Evolutionary conservation across 768 basidiomycete species (phyloP).

Genomic region (Mycena crocata): DNA sequence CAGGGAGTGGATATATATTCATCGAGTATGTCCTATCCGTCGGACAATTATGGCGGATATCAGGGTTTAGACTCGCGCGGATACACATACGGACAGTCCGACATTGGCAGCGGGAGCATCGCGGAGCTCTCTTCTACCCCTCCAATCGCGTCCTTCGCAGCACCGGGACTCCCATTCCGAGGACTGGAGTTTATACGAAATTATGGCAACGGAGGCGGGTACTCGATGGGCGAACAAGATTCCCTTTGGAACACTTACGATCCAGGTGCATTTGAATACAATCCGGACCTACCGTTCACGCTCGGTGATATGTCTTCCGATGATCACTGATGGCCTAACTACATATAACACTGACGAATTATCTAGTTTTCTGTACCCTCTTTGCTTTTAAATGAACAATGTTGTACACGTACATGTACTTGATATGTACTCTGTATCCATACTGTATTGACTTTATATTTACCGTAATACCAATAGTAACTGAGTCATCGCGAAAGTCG

Average conservation of each 20-base stretch:
- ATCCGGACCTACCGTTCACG: slow-evolving; percentile 83
- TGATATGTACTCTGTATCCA: slow-evolving; percentile 28
- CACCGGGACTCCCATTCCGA: slow-evolving; percentile 83
- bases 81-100: slow-evolving; percentile 51
- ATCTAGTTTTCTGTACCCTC: slow-evolving; percentile 2
- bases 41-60: slow-evolving; percentile 55
- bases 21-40: slow-evolving; percentile 53
- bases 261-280: slow-evolving; percentile 76
- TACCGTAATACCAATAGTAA: slow-evolving; percentile 6
- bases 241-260: slow-evolving; percentile 76
- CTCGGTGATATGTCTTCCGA: slow-evolving; percentile 57
- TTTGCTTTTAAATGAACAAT: slow-evolving; percentile 17
- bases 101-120: slow-evolving; percentile 44
- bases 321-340: slow-evolving; percentile 42
- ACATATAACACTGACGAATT: slow-evolving; percentile 13
- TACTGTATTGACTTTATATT: slow-evolving; percentile 26
- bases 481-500: too few relatives aligned
- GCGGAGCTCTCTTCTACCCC: slow-evolving; percentile 66
- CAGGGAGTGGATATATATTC: slow-evolving; percentile 58
- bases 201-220: slow-evolving; percentile 68
- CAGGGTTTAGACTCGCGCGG: slow-evolving; percentile 44
- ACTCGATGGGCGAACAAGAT: slow-evolving; percentile 60
- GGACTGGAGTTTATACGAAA: slow-evolving; percentile 89
- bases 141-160: slow-evolving; percentile 73
- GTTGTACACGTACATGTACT: slow-evolving; percentile 32